Base-by-base conservation (phyloP, 192 early-diverging fungal genomes). In the Thamnidium elegans region DNA sequence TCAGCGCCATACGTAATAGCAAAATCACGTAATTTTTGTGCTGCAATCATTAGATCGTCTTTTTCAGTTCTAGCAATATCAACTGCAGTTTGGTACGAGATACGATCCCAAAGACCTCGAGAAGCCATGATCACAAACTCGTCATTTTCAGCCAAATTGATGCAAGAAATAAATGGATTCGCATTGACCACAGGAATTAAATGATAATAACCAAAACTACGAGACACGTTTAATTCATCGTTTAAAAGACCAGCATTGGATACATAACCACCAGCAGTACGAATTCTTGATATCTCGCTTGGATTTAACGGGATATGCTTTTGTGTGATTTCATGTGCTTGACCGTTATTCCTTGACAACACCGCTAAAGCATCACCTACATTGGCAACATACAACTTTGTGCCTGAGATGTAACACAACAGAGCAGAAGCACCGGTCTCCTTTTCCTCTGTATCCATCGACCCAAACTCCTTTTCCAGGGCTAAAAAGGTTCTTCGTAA, bases 201-300 rank as follows among this genome's bases (percentile, higher is more conserved):
- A 53, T 89, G 83, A 62, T 90, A 96, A 76, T 94, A 92, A 0
- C 94, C 94, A 81, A 96, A 94, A 3, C 84, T 86, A 11, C 92
- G 78, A 1, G 91, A 91, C 3, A 94, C 82, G 19, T 89, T 80
- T 15, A 87, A 65, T 66, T 89, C 82, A 34, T 86, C 89, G 53
- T 93, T 91, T 10, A 96, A 82, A 13, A 88, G 77, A 31, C 89
- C 87, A 45, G 78, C 72, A 65, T 84, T 84, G 17, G 90, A 89
- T 48, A 96, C 90, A 65, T 82, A 92, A 0, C 92, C 92, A 14
- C 92, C 90, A 1, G 90, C 87, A 11, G 75, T 76, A 53, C 90
- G 86, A 36, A 96, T 92, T 42, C 92, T 83, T 32, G 79, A 76
- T 3, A 87, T 81, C 51, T 95, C 90, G 21, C 76, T 80, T 3